These are phyloP conservation scores for Cordia subcordata DNA, from an alignment of 257 asterid species.

Conservation along the genomic window DNA sequence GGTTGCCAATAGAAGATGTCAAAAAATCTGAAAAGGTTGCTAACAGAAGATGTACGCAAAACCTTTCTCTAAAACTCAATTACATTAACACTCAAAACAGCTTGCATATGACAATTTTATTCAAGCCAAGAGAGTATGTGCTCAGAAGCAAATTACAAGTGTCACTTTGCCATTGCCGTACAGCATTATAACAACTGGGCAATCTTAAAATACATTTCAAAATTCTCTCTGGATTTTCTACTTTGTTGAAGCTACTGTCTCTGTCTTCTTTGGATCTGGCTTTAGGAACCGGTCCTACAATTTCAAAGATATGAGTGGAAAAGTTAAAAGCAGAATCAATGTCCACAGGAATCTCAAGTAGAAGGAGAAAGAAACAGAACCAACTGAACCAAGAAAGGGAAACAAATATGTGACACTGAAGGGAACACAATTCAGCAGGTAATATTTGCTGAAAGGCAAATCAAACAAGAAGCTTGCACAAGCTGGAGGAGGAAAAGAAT, in stretches of 20 bases:
- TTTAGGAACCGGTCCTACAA: slow-evolving; percentile 10
- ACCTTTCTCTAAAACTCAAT: not conserved
- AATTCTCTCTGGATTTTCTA: not conserved
- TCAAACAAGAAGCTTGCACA: too few relatives aligned
- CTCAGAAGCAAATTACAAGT: not conserved
- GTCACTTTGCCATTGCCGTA: not conserved
- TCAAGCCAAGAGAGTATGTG: not conserved
- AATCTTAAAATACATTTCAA: not conserved
- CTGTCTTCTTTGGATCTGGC: slow-evolving; percentile 9
- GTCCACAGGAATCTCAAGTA: too few relatives aligned
- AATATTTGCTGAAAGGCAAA: too few relatives aligned
- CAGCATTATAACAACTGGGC: not conserved
- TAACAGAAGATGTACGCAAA: too few relatives aligned
- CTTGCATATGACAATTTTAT: too few relatives aligned
- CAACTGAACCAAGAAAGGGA: too few relatives aligned
- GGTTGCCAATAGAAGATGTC: too few relatives aligned
- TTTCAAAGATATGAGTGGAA: not conserved
- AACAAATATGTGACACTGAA: too few relatives aligned
- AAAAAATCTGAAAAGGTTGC: too few relatives aligned
- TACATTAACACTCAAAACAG: too few relatives aligned
- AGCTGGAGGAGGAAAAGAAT: too few relatives aligned
- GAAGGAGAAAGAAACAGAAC: not conserved
- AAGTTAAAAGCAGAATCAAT: not conserved
- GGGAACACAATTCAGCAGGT: too few relatives aligned
- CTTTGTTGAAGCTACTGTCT: slow-evolving; percentile 5